Conservation (phyloP, 176 grass and related monocot species). For the Oryza nivara region DNA sequence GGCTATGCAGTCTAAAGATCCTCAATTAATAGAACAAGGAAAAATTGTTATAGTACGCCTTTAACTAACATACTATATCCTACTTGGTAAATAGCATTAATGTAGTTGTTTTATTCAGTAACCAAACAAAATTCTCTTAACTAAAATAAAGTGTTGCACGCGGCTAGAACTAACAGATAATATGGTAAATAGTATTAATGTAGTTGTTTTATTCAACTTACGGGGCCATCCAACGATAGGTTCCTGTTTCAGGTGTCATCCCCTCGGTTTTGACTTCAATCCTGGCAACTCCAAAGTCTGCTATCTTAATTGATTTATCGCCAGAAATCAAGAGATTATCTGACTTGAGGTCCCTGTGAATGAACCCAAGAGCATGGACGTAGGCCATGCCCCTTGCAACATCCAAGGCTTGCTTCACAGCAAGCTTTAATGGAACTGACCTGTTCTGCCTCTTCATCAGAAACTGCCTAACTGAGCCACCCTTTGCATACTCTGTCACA, state of each 20-base stretch:
- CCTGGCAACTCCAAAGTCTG: conserved; percentile 62
- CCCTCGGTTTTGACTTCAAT: conserved; percentile 65
- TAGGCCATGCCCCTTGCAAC: conserved; percentile 62
- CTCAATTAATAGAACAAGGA: background rate
- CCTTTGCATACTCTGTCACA: conserved; percentile 62
- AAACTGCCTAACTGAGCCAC: conserved; percentile 69
- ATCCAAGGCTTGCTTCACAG: conserved; percentile 59
- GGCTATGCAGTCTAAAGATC: background rate
- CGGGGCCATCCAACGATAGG: conserved; percentile 76
- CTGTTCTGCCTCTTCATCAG: conserved; percentile 57
- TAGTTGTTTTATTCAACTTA: conserved; percentile 37
- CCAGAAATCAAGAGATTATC: conserved; percentile 59
- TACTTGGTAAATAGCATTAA: background rate
- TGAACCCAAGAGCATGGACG: conserved; percentile 63
- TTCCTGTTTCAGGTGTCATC: conserved; percentile 72
- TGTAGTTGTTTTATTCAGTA: background rate
- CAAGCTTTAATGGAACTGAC: conserved; percentile 57
- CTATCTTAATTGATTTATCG: conserved; percentile 64
- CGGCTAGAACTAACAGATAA: background rate
- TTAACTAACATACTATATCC: background rate
- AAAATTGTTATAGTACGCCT: background rate
- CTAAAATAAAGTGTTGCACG: background rate
- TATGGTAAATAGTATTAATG: conserved; percentile 1
- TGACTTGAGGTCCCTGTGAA: conserved; percentile 65
- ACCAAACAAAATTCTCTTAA: background rate